Evolutionary conservation across 1,284 basidiomycete species (phyloP), one percentile per base, ranked within the genome.

Genomic region (Cryptococcus hybrid): DNA sequence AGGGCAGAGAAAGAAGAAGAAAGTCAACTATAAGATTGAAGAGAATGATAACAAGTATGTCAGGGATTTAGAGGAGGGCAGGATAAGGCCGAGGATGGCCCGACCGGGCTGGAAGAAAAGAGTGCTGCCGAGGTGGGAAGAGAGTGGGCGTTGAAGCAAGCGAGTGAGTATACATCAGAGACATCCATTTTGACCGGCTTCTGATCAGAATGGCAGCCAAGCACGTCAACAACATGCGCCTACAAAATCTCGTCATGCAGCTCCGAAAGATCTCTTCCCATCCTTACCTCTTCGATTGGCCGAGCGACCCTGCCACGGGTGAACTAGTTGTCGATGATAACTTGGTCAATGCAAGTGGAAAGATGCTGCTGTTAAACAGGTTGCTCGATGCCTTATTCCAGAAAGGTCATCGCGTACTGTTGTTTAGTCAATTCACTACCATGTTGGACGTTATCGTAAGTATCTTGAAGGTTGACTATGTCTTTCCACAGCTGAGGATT

Each of bases 211-310:
- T 51, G 40, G 18, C 64, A 91, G 90, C 86, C 56, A 89, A 88
- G 70, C 84, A 86, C 56, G 86, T 96, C 50, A 92, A 94, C 76
- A 91, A 90, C 73, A 88, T 95, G 87, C 87, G 87, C 59, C 83
- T 97, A 8, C 90, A 95, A 70, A 98, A 97, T 73, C 84, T 88
- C 1, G 86, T 96, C 60, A 97, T 97, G 93, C 94, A 97, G 71
- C 82, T 96, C 12, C 88, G 68, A 88, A 94, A 85, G 71, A 89
- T 93, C 4, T 95, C 92, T 77, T 92, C 89, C 24, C 94, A 99
- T 74, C 94, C 94, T 0, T 92, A 90, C 80, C 79, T 96, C 15
- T 93, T 97, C 73, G 87, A 93, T 67, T 94, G 93, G 88, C 90
- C 91, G 0, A 74, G 84, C 38, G 86, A 93, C 69, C 81, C 82